Evolutionary conservation across 2,329 filamentous ascomycete genomes (phyloP).

Genomic region (Colletotrichum navitas): DNA sequence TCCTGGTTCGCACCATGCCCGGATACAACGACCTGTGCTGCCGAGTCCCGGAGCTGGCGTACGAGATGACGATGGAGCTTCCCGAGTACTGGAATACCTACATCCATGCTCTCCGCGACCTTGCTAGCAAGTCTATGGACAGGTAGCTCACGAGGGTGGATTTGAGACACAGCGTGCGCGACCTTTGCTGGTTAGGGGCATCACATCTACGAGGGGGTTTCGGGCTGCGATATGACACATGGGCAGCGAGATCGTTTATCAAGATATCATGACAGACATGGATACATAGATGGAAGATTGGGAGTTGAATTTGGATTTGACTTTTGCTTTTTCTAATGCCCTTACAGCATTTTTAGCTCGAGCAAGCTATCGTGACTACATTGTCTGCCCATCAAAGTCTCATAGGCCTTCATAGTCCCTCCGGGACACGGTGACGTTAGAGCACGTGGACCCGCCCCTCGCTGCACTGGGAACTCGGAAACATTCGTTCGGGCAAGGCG

Average conservation of each 20-base stretch:
- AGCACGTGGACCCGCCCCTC: constrained; percentile 31
- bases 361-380: background rate
- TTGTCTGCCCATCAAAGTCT: background rate
- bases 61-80: constrained; percentile 4
- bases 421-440: constrained; percentile 17
- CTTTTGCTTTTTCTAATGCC: background rate
- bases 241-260: background rate
- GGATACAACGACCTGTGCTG: background rate
- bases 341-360: background rate
- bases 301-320: background rate
- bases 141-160: background rate
- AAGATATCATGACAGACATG: background rate
- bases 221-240: background rate
- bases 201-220: background rate
- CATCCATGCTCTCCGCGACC: background rate
- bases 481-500: constrained; percentile 35
- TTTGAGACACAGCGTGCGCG: background rate
- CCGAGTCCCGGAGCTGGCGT: background rate
- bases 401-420: constrained; percentile 24
- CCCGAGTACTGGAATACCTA: constrained; percentile 8
- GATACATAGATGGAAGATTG: background rate
- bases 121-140: background rate
- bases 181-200: background rate
- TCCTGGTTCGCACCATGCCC: background rate
- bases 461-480: constrained; percentile 22